Evolutionary conservation across 75 land plant species (phyloP).

Genomic region (Chamaecyparis obtusa): DNA sequence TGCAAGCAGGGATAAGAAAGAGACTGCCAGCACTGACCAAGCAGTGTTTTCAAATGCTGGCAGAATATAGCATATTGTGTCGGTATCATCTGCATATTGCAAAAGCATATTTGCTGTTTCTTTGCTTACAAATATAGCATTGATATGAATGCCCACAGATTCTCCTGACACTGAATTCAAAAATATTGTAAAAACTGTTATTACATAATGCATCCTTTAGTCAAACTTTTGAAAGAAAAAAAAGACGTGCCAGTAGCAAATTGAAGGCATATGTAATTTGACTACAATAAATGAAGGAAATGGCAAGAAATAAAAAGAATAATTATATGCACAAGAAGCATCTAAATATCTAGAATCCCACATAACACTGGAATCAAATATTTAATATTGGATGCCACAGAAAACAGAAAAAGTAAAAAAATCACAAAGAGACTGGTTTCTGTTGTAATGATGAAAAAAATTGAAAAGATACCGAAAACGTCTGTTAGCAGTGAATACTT

Average conservation of each 20-base stretch:
- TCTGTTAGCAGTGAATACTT: neutral
- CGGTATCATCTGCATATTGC: slow-evolving; percentile 26
- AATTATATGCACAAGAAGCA: neutral
- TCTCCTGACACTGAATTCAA: slow-evolving; percentile 45
- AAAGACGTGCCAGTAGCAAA: neutral
- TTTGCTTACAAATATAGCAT: slow-evolving; percentile 48
- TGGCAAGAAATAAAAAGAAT: neutral
- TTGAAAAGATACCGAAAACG: neutral
- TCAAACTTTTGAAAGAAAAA: neutral
- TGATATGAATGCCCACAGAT: slow-evolving; percentile 26
- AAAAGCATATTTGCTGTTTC: slow-evolving; percentile 34
- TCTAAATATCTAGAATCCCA: neutral
- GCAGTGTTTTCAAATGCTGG: slow-evolving; percentile 51
- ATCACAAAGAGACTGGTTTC: neutral
- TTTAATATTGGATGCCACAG: too few relatives aligned
- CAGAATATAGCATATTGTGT: slow-evolving; percentile 37
- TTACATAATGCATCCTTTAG: slow-evolving; percentile 8
- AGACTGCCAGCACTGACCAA: slow-evolving; percentile 60
- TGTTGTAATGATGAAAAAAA: neutral
- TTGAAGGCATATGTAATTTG: neutral
- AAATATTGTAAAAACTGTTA: neutral
- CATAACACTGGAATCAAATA: neutral
- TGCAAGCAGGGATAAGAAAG: slow-evolving; percentile 52
- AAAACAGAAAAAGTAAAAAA: neutral
- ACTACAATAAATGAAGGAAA: neutral